Evolutionary conservation across 1,139 yeast species (phyloP), one percentile per base, ranked within the genome.

Genomic region (Candida tropicalis): DNA sequence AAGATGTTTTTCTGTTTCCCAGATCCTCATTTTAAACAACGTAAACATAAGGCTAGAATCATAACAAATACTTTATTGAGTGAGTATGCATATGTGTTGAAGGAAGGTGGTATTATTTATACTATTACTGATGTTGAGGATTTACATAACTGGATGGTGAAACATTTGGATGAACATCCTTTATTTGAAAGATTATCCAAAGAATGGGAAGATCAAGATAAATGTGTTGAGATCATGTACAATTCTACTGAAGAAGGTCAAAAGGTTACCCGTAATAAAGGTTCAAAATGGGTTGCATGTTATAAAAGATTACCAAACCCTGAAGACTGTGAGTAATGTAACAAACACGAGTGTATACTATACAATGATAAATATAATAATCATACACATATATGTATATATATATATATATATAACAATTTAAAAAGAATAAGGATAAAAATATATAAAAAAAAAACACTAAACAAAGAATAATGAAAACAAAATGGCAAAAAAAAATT

Each of bases 1-100:
- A 93, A 93, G 72, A 87, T 93, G 81, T 93, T 93, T 66, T 93
- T 95, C 70, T 95, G 99, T 66, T 93, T 93, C 77, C 99, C 99
- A 15, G 99, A 93, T 66, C 99, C 99, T 11, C 99, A 95, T 65
- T 93, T 93, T 73, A 93, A 93, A 62, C 96, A 89, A 64, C 79
- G 99, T 58, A 93, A 93, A 63, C 99, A 95, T 67, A 93, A 93
- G 72, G 98, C 98, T 7, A 79, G 99, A 71, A 93, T 93, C 57
- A 81, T 93, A 52, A 91, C 99, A 47, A 84, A 82, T 48, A 93
- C 98, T 1, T 70, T 93, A 49, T 73, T 90, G 45, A 80, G 95
- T 27, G 99, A 93, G 63, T 93, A 93, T 60, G 99, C 99, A 3
- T 95, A 81, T 60, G 96, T 86, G 8, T 73, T 93, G 56, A 81